phyloP scores from a whole-genome alignment of 169 alveolate genomes.

The Plasmodium adleri region DNA sequence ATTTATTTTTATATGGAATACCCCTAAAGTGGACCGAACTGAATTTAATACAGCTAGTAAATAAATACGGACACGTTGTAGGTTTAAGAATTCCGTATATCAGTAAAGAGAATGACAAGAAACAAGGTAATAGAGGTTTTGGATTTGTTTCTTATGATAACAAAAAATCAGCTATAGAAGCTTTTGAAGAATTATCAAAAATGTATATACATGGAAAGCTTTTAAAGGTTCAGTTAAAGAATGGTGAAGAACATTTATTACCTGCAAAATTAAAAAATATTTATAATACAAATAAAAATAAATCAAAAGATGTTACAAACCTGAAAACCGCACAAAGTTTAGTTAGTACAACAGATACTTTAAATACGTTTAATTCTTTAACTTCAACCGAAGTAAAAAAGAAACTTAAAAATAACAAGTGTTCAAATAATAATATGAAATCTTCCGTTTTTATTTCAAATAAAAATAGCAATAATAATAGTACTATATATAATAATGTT shows the following conservation, averaged over 20 bases:
- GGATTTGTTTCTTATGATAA: constrained; percentile 85
- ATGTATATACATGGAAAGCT: constrained; percentile 81
- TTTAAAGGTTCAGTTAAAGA: constrained; percentile 80
- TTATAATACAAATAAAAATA: constrained; percentile 30
- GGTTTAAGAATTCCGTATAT: constrained; percentile 84
- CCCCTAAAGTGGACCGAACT: constrained; percentile 85
- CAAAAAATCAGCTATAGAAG: constrained; percentile 83
- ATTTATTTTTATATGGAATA: constrained; percentile 81
- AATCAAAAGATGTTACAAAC: constrained; percentile 28
- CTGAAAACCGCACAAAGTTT: constrained; percentile 70
- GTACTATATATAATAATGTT: not conserved
- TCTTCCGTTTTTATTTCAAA: constrained; percentile 18
- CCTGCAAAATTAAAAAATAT: constrained; percentile 74
- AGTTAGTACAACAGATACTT: constrained; percentile 68
- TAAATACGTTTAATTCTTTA: constrained; percentile 60
- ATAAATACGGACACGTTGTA: constrained; percentile 83
- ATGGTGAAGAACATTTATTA: constrained; percentile 82
- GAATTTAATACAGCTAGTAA: constrained; percentile 80
- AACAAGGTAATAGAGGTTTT: constrained; percentile 80
- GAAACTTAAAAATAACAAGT: constrained; percentile 17
- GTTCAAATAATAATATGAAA: constrained; percentile 13
- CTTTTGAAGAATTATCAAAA: constrained; percentile 81
- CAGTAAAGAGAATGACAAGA: constrained; percentile 78
- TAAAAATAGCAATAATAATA: constrained; percentile 5
- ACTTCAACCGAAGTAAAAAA: constrained; percentile 41